A percentile compares a stretch with the other conserved stretches of the same genome.
Evolutionary conservation across 352 stramenopile genomes (phyloP).

Genomic region (Phytophthora lateralis): DNA sequence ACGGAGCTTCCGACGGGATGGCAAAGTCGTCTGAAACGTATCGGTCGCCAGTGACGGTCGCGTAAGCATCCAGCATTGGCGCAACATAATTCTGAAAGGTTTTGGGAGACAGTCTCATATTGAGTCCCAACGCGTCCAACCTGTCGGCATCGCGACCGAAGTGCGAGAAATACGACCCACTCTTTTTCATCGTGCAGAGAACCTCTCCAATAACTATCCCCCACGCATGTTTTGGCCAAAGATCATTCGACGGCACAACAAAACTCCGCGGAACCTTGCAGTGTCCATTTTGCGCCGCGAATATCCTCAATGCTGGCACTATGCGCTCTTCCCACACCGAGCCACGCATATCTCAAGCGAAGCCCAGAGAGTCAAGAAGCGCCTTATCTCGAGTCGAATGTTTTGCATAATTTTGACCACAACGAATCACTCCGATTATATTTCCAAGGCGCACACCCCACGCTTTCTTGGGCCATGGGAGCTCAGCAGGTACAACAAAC

Average conservation of each 20-base stretch:
- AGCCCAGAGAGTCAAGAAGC: slow-evolving; percentile 40
- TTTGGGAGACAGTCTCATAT: background rate
- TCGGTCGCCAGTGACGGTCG: background rate
- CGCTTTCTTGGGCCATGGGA: slow-evolving; percentile 33
- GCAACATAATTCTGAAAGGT: background rate
- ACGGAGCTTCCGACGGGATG: background rate
- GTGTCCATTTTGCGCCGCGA: slow-evolving; percentile 35
- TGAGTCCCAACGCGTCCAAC: background rate
- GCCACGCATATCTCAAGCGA: slow-evolving; percentile 40
- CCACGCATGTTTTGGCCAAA: background rate
- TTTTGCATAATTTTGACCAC: slow-evolving; percentile 28
- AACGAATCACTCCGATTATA: slow-evolving; percentile 41
- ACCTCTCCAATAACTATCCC: background rate
- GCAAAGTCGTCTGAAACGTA: background rate
- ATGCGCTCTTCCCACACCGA: slow-evolving; percentile 42
- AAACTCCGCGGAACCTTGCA: slow-evolving; percentile 12
- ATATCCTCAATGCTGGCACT: slow-evolving; percentile 40
- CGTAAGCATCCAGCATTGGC: background rate
- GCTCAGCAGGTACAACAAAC: slow-evolving; percentile 33
- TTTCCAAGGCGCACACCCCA: slow-evolving; percentile 39
- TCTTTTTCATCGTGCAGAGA: too few species aligned
- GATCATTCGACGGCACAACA: background rate
- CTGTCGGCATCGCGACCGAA: background rate
- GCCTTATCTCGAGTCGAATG: slow-evolving; percentile 44
- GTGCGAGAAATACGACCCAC: background rate